phyloP scores from a whole-genome alignment of 306 rosid species.

The Rosa persica region DNA sequence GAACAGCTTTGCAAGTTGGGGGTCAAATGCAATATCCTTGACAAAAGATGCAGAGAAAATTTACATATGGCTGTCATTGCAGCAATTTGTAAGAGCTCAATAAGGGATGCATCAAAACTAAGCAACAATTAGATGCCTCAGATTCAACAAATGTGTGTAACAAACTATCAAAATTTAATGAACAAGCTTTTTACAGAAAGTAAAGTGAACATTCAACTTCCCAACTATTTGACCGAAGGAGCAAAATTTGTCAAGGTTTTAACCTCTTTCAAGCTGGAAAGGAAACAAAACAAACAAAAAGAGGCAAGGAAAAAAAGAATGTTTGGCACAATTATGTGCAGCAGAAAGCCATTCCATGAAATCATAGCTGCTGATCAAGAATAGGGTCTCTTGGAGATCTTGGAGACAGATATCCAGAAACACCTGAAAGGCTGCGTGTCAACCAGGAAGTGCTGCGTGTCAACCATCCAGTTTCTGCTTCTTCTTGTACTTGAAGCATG shows the following conservation, averaged over 20 bases:
- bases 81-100: background rate
- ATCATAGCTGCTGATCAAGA: slow-evolving; percentile 87
- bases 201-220: slow-evolving; percentile 11
- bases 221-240: slow-evolving; percentile 9
- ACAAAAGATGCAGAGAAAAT: background rate
- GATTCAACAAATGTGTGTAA: background rate
- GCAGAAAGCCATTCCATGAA: slow-evolving; percentile 6
- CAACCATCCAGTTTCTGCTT: slow-evolving; percentile 64
- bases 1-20: background rate
- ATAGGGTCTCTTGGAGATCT: slow-evolving; percentile 53
- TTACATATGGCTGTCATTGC: background rate
- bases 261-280: slow-evolving; percentile 10
- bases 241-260: slow-evolving; percentile 14
- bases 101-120: background rate
- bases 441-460: slow-evolving; percentile 85
- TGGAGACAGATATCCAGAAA: slow-evolving; percentile 64
- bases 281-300: background rate
- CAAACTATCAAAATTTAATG: background rate
- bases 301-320: slow-evolving; percentile 6
- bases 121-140: background rate
- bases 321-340: background rate
- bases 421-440: slow-evolving; percentile 50
- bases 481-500: slow-evolving; percentile 49
- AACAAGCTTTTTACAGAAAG: background rate
- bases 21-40: background rate